Evolutionary conservation across 352 stramenopile genomes (phyloP).

Genomic region (Pythium pyrilobum): DNA sequence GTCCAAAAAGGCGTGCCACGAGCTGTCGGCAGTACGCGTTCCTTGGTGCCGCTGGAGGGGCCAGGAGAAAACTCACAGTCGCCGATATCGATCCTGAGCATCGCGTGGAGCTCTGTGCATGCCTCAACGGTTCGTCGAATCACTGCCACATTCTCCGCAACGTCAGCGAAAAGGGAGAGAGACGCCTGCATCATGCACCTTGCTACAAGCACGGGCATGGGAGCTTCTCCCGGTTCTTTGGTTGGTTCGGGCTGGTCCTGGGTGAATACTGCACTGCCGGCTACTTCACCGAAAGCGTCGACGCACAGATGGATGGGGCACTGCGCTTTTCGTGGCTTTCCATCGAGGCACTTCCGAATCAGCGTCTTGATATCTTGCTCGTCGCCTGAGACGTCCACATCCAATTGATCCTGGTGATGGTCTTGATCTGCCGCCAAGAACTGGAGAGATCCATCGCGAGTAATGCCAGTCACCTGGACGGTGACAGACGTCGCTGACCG

Average conservation of each 20-base stretch:
- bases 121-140: constrained; percentile 1
- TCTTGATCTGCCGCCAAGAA: constrained; percentile 31
- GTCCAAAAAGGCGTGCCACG: no score
- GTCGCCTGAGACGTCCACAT: not conserved
- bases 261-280: not conserved
- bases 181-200: constrained; percentile 31
- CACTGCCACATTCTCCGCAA: not conserved
- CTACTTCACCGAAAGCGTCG: constrained; percentile 16
- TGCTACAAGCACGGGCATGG: constrained; percentile 2
- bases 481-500: constrained; percentile 5
- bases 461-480: constrained; percentile 6
- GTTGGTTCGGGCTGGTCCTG: not conserved
- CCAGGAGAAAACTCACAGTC: no score
- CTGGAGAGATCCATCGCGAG: not conserved
- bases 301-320: constrained; percentile 29
- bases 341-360: constrained; percentile 5
- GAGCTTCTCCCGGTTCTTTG: not conserved
- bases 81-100: no score
- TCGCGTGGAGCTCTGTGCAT: no score
- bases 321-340: constrained; percentile 10
- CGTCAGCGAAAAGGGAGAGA: not conserved
- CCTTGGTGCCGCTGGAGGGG: no score
- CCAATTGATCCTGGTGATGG: constrained; percentile 20
- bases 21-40: no score
- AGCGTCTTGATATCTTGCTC: constrained; percentile 7